A percentile compares a stretch with the other conserved stretches of the same genome.
Evolutionary conservation across 768 basidiomycete species (phyloP).

Genomic region (Lactarius hatsudake): DNA sequence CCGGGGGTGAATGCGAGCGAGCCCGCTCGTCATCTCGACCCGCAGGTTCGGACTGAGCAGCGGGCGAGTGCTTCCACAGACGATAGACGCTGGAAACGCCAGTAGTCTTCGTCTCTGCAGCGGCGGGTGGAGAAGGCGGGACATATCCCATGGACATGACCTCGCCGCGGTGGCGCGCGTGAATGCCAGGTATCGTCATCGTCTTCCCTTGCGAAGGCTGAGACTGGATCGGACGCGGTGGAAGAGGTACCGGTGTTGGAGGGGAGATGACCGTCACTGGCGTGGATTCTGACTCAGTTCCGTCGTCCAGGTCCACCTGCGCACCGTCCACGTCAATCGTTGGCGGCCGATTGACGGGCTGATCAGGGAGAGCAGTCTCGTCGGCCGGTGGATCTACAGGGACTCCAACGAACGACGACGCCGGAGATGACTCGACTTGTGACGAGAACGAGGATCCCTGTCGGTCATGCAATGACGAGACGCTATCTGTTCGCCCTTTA

Average conservation of each 20-base stretch:
- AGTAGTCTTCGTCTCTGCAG: conserved; percentile 42
- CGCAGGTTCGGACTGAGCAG: conserved; percentile 25
- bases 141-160: conserved; percentile 83
- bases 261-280: conserved; percentile 4
- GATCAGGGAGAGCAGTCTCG: conserved; percentile 5
- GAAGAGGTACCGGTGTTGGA: conserved; percentile 10
- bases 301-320: conserved; percentile 5
- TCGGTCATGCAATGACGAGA: conserved; percentile 29
- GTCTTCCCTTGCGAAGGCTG: conserved; percentile 72
- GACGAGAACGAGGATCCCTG: conserved; percentile 31
- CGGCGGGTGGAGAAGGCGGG: conserved; percentile 44
- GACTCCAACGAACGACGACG: conserved; percentile 26
- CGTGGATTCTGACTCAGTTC: background rate
- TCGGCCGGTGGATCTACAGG: conserved; percentile 3
- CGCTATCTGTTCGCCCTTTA: conserved; percentile 32
- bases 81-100: conserved; percentile 70
- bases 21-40: conserved; percentile 9
- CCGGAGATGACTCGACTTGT: conserved; percentile 31
- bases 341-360: background rate
- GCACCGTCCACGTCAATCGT: conserved; percentile 11
- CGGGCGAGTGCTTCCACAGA: conserved; percentile 61
- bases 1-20: background rate
- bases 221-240: conserved; percentile 56
- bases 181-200: conserved; percentile 88
- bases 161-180: conserved; percentile 79